These are phyloP conservation scores for Trichoderma simmonsii DNA, from an alignment of 2,329 filamentous ascomycete species.

Conservation along the genomic window DNA sequence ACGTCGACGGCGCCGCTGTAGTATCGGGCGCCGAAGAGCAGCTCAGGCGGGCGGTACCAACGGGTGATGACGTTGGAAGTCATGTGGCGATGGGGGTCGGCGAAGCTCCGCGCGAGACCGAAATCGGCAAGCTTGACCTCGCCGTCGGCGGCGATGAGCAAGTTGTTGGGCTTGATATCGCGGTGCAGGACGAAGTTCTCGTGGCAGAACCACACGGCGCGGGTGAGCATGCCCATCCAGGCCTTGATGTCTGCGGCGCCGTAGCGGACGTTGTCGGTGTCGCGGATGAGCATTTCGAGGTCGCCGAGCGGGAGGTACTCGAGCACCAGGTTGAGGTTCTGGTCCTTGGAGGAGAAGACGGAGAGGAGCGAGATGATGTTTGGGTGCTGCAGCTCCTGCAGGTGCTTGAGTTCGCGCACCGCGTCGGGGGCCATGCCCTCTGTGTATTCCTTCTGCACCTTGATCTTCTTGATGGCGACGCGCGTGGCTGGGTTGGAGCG, in stretches of 20 bases:
- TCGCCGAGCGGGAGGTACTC: constrained; percentile 94
- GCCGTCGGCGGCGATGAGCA: constrained; percentile 88
- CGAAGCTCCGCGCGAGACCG: constrained; percentile 84
- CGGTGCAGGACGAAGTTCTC: constrained; percentile 91
- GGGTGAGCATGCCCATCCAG: constrained; percentile 96
- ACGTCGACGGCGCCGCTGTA: constrained; percentile 91
- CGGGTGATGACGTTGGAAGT: constrained; percentile 92
- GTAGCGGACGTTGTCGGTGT: constrained; percentile 74
- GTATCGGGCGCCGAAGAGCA: constrained; percentile 84
- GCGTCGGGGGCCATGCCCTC: constrained; percentile 94
- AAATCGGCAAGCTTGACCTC: constrained; percentile 97
- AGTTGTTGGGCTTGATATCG: constrained; percentile 98
- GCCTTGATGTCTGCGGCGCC: constrained; percentile 89
- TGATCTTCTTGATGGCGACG: constrained; percentile 94
- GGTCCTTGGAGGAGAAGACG: constrained; percentile 93
- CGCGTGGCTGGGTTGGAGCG: constrained; percentile 66
- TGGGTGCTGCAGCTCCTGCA: constrained; percentile 89
- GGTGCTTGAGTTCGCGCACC: constrained; percentile 90
- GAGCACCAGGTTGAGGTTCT: constrained; percentile 93
- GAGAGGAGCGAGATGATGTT: constrained; percentile 92
- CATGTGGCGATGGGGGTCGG: constrained; percentile 86
- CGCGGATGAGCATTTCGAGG: constrained; percentile 89
- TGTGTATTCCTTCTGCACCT: constrained; percentile 77
- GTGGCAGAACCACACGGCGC: constrained; percentile 95
- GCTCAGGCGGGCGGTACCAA: constrained; percentile 93